Conservation (phyloP, 768 basidiomycete species). For the Phlebiopsis gigantea region DNA sequence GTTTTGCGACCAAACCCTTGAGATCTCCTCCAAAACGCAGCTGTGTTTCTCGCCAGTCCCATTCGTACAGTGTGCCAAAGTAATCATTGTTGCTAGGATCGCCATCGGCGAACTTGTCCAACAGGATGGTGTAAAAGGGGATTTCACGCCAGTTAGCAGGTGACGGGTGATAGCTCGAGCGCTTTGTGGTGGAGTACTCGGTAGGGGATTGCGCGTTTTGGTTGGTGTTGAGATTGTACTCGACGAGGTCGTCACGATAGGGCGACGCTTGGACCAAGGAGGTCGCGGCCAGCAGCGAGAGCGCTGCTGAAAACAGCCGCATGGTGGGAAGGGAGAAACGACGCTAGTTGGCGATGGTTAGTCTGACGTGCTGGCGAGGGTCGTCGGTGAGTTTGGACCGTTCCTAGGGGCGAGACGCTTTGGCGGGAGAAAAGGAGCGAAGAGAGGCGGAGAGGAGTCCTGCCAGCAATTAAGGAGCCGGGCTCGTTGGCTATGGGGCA, state of each 20-base stretch:
- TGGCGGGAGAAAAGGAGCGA: constrained; percentile 2
- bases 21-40: constrained; percentile 88
- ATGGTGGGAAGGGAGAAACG: constrained; percentile 25
- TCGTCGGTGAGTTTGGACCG: neutral
- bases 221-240: constrained; percentile 79
- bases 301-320: constrained; percentile 44
- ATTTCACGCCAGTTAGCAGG: constrained; percentile 83
- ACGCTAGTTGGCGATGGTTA: neutral
- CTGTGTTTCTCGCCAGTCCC: constrained; percentile 85
- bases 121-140: constrained; percentile 74
- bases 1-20: constrained; percentile 62
- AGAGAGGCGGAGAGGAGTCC: neutral
- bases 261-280: constrained; percentile 50
- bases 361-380: neutral
- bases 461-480: neutral
- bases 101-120: constrained; percentile 94
- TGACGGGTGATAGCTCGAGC: constrained; percentile 68
- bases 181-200: constrained; percentile 57
- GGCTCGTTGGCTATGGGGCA: neutral
- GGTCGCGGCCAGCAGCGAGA: constrained; percentile 34
- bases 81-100: constrained; percentile 90
- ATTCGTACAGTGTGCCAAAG: constrained; percentile 75
- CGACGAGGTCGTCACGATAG: constrained; percentile 57
- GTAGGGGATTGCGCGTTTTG: constrained; percentile 60
- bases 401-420: constrained; percentile 1